Evolutionary conservation across 2,329 filamentous ascomycete species (phyloP).

Genomic region (Venturia aucupariae): DNA sequence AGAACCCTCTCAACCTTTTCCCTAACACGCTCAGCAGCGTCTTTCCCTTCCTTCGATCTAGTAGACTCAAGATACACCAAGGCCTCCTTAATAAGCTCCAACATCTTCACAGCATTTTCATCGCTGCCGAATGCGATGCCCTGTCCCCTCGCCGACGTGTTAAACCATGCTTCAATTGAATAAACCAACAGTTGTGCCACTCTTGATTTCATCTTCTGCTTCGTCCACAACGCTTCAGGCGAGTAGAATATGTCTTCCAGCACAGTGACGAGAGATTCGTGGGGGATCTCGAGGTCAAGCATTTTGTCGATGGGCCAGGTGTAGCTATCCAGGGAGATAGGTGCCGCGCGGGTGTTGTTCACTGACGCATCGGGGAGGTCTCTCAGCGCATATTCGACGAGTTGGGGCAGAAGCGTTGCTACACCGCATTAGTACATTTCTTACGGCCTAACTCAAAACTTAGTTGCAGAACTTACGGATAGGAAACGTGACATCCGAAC

Average conservation of each 20-base stretch:
- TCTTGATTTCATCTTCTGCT: conserved; percentile 45
- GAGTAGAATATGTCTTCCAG: conserved; percentile 57
- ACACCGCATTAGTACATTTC: conserved; percentile 22
- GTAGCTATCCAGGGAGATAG: conserved; percentile 26
- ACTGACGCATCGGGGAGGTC: conserved; percentile 45
- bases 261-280: conserved; percentile 52
- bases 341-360: conserved; percentile 34
- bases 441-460: conserved; percentile 8
- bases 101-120: conserved; percentile 41
- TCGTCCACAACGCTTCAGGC: conserved; percentile 54
- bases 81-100: conserved; percentile 31
- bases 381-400: conserved; percentile 34
- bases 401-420: conserved; percentile 18
- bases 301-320: conserved; percentile 59
- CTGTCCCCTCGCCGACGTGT: conserved; percentile 43
- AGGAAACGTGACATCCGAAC: conserved; percentile 48
- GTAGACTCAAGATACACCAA: conserved; percentile 7
- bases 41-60: not conserved
- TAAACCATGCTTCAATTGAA: conserved; percentile 51
- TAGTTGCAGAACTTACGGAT: conserved; percentile 30
- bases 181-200: conserved; percentile 55
- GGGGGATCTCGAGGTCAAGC: conserved; percentile 51
- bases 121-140: conserved; percentile 51
- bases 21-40: conserved; percentile 5
- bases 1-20: conserved; percentile 8